Percentiles rank a stretch among this genome's conserved stretches.
phyloP scores from a whole-genome alignment of 2,329 filamentous ascomycete genomes.

The Diaporthe humulicola region DNA sequence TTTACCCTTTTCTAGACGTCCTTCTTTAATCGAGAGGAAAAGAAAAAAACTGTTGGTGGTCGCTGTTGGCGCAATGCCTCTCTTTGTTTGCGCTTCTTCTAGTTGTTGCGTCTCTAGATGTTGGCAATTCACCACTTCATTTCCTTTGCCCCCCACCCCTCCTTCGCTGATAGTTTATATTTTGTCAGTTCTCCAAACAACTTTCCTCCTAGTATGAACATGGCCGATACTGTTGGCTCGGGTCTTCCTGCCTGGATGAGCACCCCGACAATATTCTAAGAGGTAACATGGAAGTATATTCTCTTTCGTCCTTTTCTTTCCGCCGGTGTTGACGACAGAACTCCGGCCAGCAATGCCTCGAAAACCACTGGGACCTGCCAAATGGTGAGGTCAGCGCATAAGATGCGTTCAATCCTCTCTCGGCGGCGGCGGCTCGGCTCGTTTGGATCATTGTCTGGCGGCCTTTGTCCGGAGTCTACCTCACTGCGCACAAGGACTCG shows the following conservation, averaged over 20 bases:
- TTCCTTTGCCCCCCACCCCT: background rate
- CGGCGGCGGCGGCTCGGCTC: background rate
- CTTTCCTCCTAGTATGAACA: background rate
- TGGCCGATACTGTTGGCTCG: slow-evolving; percentile 22
- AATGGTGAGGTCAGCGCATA: slow-evolving; percentile 9
- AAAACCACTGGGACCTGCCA: background rate
- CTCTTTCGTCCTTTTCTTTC: slow-evolving; percentile 7
- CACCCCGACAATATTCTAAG: background rate
- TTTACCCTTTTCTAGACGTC: slow-evolving; percentile 37
- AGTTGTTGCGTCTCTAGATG: slow-evolving; percentile 19
- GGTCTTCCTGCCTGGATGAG: slow-evolving; percentile 3
- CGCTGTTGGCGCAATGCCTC: slow-evolving; percentile 9
- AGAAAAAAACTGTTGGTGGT: background rate
- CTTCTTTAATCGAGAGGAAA: background rate
- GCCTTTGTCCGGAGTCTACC: background rate
- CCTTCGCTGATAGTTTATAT: background rate
- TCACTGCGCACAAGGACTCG: background rate
- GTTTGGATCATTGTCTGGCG: background rate
- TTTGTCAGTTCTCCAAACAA: background rate
- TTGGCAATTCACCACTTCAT: slow-evolving; percentile 14
- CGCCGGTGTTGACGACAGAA: background rate
- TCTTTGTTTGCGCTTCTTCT: background rate
- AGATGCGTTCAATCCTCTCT: slow-evolving; percentile 11
- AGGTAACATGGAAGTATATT: background rate
- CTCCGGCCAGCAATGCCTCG: background rate